These are phyloP conservation scores for Debaryomyces singareniensis DNA, from an alignment of 1,139 yeast species.

Conservation along the genomic window DNA sequence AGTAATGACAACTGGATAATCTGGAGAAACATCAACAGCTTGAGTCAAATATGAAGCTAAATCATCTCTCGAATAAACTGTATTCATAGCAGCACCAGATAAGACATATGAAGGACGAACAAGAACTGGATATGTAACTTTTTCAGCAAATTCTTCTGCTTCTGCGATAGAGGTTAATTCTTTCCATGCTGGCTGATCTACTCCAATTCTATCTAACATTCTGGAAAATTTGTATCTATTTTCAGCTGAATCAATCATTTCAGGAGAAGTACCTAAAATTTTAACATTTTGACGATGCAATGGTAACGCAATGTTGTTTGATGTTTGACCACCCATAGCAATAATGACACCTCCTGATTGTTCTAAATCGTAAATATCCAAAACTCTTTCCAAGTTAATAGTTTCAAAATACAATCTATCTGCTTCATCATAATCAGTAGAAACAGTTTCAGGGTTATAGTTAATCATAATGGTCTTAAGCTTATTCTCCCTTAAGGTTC, in stretches of 20 bases:
- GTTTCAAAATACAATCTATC: conserved; percentile 96
- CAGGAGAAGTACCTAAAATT: conserved; percentile 95
- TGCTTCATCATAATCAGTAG: conserved; percentile 97
- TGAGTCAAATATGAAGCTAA: conserved; percentile 82
- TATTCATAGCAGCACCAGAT: conserved; percentile 99
- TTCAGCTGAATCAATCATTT: conserved; percentile 97
- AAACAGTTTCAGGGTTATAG: conserved; percentile 97
- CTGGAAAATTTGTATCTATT: conserved; percentile 97
- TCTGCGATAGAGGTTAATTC: conserved; percentile 91
- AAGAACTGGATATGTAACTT: conserved; percentile 89
- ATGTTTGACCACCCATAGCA: conserved; percentile 99
- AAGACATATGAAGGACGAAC: conserved; percentile 97
- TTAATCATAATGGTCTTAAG: conserved; percentile 94
- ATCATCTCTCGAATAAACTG: conserved; percentile 87
- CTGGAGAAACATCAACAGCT: conserved; percentile 96
- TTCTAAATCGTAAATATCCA: conserved; percentile 94
- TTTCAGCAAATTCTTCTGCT: conserved; percentile 88
- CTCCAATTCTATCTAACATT: conserved; percentile 94
- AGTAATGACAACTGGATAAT: conserved; percentile 95
- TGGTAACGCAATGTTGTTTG: conserved; percentile 92
- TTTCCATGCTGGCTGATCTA: conserved; percentile 99
- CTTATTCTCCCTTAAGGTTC: conserved; percentile 85
- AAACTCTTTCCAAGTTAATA: conserved; percentile 87
- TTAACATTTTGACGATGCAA: conserved; percentile 93
- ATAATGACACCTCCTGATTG: conserved; percentile 88